Evolutionary conservation across 495 filamentous ascomycete genomes (phyloP).

Genomic region (Podospora sp.): DNA sequence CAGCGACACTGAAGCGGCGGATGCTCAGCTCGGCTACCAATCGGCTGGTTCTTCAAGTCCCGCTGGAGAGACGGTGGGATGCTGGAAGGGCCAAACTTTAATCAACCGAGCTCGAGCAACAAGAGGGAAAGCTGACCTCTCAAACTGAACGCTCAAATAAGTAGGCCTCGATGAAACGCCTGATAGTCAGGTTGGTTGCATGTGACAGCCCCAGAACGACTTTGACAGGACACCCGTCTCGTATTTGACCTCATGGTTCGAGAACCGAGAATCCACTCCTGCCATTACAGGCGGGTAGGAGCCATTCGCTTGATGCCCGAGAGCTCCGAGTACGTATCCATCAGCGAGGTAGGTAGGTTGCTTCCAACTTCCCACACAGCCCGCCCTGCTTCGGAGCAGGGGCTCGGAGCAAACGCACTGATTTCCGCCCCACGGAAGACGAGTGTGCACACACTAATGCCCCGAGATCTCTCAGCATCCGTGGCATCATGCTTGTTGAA

Average conservation of each 20-base stretch:
- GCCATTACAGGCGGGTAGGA: background rate
- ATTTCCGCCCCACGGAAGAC: background rate
- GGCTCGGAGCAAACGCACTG: background rate
- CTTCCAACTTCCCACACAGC: background rate
- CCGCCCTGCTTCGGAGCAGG: background rate
- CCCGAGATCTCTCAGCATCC: background rate
- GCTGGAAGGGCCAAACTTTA: background rate
- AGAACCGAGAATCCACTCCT: background rate
- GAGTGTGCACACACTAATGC: background rate
- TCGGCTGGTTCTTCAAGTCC: background rate
- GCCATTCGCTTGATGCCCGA: background rate
- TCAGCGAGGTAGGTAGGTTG: no score
- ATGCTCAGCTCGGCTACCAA: background rate
- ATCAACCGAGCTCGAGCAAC: background rate
- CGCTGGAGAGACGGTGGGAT: background rate
- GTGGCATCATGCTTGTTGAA: background rate
- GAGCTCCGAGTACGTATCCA: background rate
- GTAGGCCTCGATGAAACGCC: background rate
- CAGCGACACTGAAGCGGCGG: background rate
- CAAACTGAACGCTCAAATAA: background rate
- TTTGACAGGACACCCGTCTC: background rate
- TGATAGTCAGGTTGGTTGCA: no score
- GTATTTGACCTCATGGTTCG: background rate
- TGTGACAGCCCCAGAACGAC: background rate
- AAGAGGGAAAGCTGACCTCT: background rate